A percentile compares a stretch with the other conserved stretches of the same genome.
Evolutionary conservation across 176 grass and related monocot genomes (phyloP).

Genomic region (Zizania latifolia): DNA sequence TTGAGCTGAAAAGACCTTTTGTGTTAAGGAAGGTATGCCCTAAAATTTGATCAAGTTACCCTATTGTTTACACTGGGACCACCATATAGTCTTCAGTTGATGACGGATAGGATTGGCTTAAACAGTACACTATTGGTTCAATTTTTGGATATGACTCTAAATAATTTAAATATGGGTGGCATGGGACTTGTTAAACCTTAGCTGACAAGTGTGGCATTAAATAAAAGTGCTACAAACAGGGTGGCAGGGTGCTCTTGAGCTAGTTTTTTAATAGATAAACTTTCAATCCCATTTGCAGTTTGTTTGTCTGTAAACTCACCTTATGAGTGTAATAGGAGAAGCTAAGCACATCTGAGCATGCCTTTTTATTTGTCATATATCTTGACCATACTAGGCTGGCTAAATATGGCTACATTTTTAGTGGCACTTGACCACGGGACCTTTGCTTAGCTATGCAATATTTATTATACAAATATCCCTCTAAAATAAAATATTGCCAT

Average conservation of each 20-base stretch:
- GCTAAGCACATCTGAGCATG: neutral
- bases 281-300: neutral
- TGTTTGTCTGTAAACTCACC: neutral
- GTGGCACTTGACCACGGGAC: neutral
- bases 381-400: neutral
- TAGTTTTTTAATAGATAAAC: neutral
- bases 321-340: neutral
- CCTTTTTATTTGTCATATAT: neutral
- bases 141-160: neutral
- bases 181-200: neutral
- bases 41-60: slow-evolving; percentile 1
- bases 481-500: neutral
- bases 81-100: neutral
- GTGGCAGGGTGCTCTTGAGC: neutral
- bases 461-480: neutral
- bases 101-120: neutral
- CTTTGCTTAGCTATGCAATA: neutral
- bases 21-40: slow-evolving; percentile 65
- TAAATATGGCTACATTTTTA: neutral
- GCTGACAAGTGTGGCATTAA: neutral
- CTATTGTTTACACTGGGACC: neutral
- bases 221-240: neutral
- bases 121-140: neutral
- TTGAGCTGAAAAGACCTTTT: slow-evolving; percentile 80
- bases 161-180: neutral